Base-by-base conservation (phyloP, 352 stramenopile genomes). In the Hyaloperonospora arabidopsidis region DNA sequence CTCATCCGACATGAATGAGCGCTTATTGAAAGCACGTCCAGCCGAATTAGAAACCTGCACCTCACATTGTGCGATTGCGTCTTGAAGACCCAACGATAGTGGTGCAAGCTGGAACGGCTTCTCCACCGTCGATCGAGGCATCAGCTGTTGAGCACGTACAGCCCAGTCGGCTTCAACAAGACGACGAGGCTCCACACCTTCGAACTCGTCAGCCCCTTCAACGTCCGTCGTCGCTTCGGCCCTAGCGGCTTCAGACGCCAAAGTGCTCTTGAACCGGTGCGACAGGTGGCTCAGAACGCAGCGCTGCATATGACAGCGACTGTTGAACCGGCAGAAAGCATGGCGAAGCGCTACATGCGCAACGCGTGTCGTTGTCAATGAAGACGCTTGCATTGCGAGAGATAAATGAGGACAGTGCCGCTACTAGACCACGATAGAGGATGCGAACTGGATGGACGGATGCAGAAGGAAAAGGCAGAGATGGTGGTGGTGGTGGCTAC, bases 161-260 rank as follows among this genome's bases (percentile, higher is more conserved):
- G 78, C 68, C 78, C 78, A 88, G 23, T 86, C 78, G 7, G 78
- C 78, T 25, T 80, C 56, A 1, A 47, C 61, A 34, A 67, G 65
- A 39, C 49, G 76, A 45, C 46, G 57, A 12, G 45, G 44, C 39
- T 36, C 38, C 18, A 51, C n/a, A 25, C 41, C 4, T 38, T 72
- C 55, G 14, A 72, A 49, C 23, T 59, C 53, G 25, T 54, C 58
- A 11, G 41, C 23, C 7, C 47, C 28, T 15, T 63, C 59, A 6
- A 47, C 22, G n/a, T 74, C 59, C 2, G 48, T 36, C 0, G 64
- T 51, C 2, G 43, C 45, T 18, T 58, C 50, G 10, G 62, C 19
- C 45, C 57, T 22, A 17, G 57, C 59, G 2, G 48, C 49, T 32
- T 59, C 49, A 18, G 57, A 38, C 0, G 70, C 58, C 41, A 68